Evolutionary conservation across 2,329 filamentous ascomycete genomes (phyloP).

Genomic region (Alternaria brassicae): DNA sequence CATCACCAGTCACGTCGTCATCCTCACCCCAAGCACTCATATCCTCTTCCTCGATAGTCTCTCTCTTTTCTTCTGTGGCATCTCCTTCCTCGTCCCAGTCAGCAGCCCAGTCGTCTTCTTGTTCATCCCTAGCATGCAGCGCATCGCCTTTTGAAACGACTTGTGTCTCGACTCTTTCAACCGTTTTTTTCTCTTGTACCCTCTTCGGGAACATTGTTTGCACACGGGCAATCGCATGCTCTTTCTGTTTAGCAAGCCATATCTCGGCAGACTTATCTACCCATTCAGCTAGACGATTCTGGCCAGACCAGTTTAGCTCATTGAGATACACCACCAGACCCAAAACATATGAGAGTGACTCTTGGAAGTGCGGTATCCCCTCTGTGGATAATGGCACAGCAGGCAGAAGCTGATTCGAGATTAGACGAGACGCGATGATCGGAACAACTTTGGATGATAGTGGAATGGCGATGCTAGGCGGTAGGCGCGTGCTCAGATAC

Average conservation of each 20-base stretch:
- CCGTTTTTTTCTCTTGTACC: slow-evolving; percentile 70
- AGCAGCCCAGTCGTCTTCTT: slow-evolving; percentile 74
- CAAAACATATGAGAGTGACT: slow-evolving; percentile 68
- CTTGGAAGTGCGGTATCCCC: slow-evolving; percentile 75
- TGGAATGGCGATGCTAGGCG: slow-evolving; percentile 56
- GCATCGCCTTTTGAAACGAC: slow-evolving; percentile 74
- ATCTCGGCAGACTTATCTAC: slow-evolving; percentile 77
- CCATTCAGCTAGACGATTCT: slow-evolving; percentile 76
- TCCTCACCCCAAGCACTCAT: slow-evolving; percentile 59
- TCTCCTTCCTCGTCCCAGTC: slow-evolving; percentile 73
- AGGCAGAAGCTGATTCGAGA: slow-evolving; percentile 75
- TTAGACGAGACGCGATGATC: slow-evolving; percentile 70
- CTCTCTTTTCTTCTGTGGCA: slow-evolving; percentile 13
- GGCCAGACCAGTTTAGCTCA: slow-evolving; percentile 67
- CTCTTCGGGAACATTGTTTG: slow-evolving; percentile 72
- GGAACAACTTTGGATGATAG: slow-evolving; percentile 76
- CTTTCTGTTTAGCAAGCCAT: slow-evolving; percentile 85
- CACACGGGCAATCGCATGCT: slow-evolving; percentile 77
- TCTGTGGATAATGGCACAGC: slow-evolving; percentile 77
- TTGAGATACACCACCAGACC: slow-evolving; percentile 70
- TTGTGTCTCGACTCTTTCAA: slow-evolving; percentile 86
- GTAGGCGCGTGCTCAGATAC: slow-evolving; percentile 61
- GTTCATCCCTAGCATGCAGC: slow-evolving; percentile 62
- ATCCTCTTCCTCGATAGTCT: slow-evolving; percentile 55
- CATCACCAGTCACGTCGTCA: slow-evolving; percentile 38